phyloP scores from a whole-genome alignment of 164 flowering plant genomes.

The Kalanchoe fedtschenkoi region DNA sequence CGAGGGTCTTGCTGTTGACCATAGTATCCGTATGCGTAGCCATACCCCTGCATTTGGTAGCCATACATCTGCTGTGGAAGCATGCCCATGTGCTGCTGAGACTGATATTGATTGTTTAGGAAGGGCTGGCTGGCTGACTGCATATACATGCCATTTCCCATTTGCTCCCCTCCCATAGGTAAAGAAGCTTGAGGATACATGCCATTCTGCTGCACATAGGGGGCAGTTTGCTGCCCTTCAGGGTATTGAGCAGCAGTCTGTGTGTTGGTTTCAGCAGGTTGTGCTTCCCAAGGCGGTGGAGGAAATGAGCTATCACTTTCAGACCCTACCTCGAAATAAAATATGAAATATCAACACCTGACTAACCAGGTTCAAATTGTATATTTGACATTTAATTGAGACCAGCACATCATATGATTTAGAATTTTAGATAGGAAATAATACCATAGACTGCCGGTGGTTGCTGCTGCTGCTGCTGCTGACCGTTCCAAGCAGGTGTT shows the following conservation, averaged over 20 bases:
- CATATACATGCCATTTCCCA: constrained; percentile 21
- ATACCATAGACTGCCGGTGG: constrained; percentile 4
- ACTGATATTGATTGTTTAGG: constrained; percentile 24
- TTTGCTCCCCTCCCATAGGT: constrained; percentile 23
- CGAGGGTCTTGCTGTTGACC: constrained; percentile 33
- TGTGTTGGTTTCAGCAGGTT: constrained; percentile 24
- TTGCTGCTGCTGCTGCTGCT: constrained; percentile 47
- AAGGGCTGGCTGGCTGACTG: constrained; percentile 30
- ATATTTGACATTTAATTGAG: not conserved
- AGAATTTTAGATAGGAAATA: constrained; percentile 8
- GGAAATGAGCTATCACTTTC: constrained; percentile 51
- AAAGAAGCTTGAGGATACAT: constrained; percentile 12
- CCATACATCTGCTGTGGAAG: constrained; percentile 52
- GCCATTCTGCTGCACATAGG: constrained; percentile 13
- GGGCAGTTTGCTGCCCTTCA: constrained; percentile 33
- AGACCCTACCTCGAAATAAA: constrained; percentile 25
- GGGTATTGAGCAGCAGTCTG: constrained; percentile 18
- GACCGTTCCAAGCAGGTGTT: constrained; percentile 58
- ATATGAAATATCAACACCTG: not conserved
- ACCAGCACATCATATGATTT: not conserved
- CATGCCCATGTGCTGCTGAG: constrained; percentile 40
- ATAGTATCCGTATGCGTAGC: constrained; percentile 30
- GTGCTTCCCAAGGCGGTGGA: constrained; percentile 96
- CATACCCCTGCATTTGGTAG: constrained; percentile 54
- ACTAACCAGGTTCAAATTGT: not conserved